Evolutionary conservation across 306 rosid species (phyloP).

Genomic region (Rosa multiflora): DNA sequence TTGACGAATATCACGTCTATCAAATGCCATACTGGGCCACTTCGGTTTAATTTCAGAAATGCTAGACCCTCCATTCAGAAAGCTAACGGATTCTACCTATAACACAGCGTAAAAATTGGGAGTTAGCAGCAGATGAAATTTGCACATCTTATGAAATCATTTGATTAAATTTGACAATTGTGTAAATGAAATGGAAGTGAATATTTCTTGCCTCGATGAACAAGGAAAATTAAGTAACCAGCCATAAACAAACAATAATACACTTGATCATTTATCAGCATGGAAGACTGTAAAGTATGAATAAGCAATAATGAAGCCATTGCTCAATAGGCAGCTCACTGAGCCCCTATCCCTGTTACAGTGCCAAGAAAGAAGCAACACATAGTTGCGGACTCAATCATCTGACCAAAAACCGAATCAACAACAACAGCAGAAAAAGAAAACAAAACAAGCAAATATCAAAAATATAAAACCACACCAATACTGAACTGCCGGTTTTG

Average conservation of each 20-base stretch:
- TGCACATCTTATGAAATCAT: slow-evolving; percentile 3
- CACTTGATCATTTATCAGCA: not conserved
- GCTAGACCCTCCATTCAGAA: slow-evolving; percentile 52
- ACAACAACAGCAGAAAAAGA: not conserved
- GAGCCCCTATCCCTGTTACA: not conserved
- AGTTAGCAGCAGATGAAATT: slow-evolving; percentile 13
- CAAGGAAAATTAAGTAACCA: not conserved
- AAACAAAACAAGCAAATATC: no score
- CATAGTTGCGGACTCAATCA: not conserved
- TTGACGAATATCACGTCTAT: slow-evolving; percentile 37
- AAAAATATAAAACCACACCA: not conserved
- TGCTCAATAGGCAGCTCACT: not conserved
- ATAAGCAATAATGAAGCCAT: not conserved
- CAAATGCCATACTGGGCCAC: slow-evolving; percentile 43
- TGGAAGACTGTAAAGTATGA: not conserved
- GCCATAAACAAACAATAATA: not conserved
- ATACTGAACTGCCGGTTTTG: not conserved
- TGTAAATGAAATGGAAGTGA: not conserved
- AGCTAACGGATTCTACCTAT: slow-evolving; percentile 60
- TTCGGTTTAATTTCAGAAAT: slow-evolving; percentile 47
- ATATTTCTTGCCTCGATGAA: not conserved
- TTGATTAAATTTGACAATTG: not conserved
- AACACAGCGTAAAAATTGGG: slow-evolving; percentile 25
- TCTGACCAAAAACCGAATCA: not conserved
- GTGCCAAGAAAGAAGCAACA: not conserved